Evolutionary conservation across 352 stramenopile species (phyloP).

Genomic region (Aphanomyces cochlioides): DNA sequence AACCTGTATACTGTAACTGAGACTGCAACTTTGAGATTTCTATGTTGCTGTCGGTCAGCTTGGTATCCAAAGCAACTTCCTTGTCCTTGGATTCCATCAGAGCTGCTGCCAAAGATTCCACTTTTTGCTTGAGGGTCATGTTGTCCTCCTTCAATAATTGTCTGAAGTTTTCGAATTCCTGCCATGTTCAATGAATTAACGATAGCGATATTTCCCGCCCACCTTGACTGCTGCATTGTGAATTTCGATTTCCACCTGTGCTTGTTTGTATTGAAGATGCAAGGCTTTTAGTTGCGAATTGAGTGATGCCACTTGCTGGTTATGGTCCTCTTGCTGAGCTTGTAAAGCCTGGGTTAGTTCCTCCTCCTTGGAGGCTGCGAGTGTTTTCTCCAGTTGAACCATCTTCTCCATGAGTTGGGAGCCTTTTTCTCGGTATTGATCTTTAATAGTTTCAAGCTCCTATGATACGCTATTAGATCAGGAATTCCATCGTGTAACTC

Average conservation of each 20-base stretch:
- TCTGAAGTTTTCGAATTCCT: slow-evolving; percentile 13
- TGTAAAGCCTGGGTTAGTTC: neutral
- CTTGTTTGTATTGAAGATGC: slow-evolving; percentile 10
- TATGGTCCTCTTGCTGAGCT: neutral
- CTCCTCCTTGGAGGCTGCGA: slow-evolving; percentile 7
- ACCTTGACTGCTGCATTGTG: neutral
- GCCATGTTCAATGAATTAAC: too few relatives aligned
- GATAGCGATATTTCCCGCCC: too few relatives aligned
- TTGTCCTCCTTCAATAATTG: neutral
- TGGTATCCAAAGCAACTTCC: slow-evolving; percentile 2
- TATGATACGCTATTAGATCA: neutral
- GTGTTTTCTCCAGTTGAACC: neutral
- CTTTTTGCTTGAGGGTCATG: neutral
- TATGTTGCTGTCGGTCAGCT: neutral
- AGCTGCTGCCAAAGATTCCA: neutral
- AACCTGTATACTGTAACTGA: neutral
- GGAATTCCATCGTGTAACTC: neutral
- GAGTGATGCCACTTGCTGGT: neutral
- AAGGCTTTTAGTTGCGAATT: neutral
- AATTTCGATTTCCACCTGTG: neutral
- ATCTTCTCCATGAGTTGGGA: slow-evolving; percentile 8
- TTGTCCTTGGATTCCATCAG: neutral
- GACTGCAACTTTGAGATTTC: neutral
- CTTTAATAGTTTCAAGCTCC: slow-evolving; percentile 6
- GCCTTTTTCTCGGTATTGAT: neutral